Percentiles rank a stretch among this genome's conserved stretches.
These are phyloP conservation scores for Candida hungchunana DNA, from an alignment of 805 yeast genomes.

Conservation along the genomic window DNA sequence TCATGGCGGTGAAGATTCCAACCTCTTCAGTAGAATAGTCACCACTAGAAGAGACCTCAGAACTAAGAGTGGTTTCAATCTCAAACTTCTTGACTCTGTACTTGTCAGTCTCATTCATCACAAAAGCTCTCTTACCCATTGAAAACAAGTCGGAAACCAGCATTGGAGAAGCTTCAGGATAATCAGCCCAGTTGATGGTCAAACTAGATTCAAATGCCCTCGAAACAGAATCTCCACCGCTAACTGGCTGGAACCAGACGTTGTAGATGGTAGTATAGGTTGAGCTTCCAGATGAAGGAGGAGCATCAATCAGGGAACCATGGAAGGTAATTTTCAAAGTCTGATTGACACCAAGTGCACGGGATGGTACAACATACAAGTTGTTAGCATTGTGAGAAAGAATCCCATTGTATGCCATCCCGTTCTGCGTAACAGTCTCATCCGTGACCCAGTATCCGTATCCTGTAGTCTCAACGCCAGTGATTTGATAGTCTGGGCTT, in stretches of 20 bases:
- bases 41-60: too few relatives aligned
- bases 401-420: neutral
- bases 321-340: slow-evolving; percentile 1
- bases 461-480: slow-evolving; percentile 3
- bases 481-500: neutral
- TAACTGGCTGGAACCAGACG: slow-evolving; percentile 3
- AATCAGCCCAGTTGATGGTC: slow-evolving; percentile 5
- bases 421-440: neutral
- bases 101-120: slow-evolving; percentile 1
- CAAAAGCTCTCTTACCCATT: neutral
- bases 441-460: slow-evolving; percentile 6
- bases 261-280: slow-evolving; percentile 4
- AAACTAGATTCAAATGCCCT: neutral
- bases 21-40: neutral
- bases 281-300: slow-evolving; percentile 2
- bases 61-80: too few relatives aligned
- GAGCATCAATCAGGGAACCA: slow-evolving; percentile 4
- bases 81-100: too few relatives aligned
- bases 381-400: neutral
- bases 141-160: neutral
- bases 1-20: neutral
- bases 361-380: slow-evolving; percentile 1
- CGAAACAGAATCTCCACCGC: slow-evolving; percentile 2
- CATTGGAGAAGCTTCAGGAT: slow-evolving; percentile 2
- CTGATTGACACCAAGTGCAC: slow-evolving; percentile 1